These are phyloP conservation scores for Citropsis articulata DNA, from an alignment of 345 rosid genomes.

Conservation along the genomic window DNA sequence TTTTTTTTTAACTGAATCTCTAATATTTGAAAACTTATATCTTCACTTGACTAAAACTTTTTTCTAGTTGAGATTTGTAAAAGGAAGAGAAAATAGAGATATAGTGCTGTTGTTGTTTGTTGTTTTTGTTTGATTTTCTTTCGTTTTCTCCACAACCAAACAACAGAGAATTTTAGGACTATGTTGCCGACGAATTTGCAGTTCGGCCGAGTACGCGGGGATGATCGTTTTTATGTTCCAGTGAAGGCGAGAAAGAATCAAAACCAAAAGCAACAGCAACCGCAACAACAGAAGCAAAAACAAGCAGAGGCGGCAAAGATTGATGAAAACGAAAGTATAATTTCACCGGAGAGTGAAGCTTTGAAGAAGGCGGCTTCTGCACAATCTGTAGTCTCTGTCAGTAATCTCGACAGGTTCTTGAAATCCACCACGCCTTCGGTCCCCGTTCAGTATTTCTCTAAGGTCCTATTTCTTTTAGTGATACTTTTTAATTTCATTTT, in stretches of 20 bases:
- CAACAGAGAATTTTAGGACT: not conserved
- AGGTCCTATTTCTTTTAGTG: slow-evolving; percentile 23
- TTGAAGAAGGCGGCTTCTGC: slow-evolving; percentile 9
- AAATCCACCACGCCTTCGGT: slow-evolving; percentile 40
- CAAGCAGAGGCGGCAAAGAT: slow-evolving; percentile 18
- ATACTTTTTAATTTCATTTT: not conserved
- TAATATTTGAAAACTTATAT: not conserved
- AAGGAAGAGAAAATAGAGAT: too few species aligned
- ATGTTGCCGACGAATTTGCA: slow-evolving; percentile 39
- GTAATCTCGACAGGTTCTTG: slow-evolving; percentile 42
- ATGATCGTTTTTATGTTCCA: slow-evolving; percentile 38
- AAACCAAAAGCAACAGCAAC: slow-evolving; percentile 17
- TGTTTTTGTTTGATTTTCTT: not conserved
- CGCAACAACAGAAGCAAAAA: slow-evolving; percentile 11
- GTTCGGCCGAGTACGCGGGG: slow-evolving; percentile 26
- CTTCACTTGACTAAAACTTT: not conserved
- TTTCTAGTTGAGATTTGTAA: not conserved
- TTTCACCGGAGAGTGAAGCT: slow-evolving; percentile 5
- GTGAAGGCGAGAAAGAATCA: slow-evolving; percentile 40
- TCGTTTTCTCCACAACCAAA: slow-evolving; percentile 8
- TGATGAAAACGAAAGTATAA: slow-evolving; percentile 15
- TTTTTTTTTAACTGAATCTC: not conserved
- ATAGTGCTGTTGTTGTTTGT: not conserved
- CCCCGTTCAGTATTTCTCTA: slow-evolving; percentile 30
- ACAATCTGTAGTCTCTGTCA: slow-evolving; percentile 18